These are phyloP conservation scores for Alternaria alternata DNA, from an alignment of 2,329 filamentous ascomycete species.

Conservation along the genomic window DNA sequence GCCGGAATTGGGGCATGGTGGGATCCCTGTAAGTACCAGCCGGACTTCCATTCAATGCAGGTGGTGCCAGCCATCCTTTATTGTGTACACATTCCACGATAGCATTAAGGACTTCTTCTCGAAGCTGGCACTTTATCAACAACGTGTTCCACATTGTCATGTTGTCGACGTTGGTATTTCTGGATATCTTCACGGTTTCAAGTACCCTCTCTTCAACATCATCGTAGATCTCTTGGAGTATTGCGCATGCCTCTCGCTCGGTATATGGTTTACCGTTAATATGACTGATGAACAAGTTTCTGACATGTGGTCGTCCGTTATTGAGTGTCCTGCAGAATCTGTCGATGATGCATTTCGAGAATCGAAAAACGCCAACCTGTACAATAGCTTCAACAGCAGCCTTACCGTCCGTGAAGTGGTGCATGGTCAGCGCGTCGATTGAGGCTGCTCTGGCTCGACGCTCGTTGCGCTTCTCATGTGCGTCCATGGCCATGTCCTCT, in stretches of 20 bases:
- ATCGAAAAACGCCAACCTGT: constrained; percentile 37
- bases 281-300: constrained; percentile 16
- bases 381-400: constrained; percentile 26
- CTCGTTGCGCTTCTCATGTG: constrained; percentile 54
- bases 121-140: constrained; percentile 32
- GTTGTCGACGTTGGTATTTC: constrained; percentile 20
- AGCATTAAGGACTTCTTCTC: constrained; percentile 28
- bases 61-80: constrained; percentile 28
- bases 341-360: constrained; percentile 35
- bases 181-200: constrained; percentile 13
- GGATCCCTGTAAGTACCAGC: constrained; percentile 57
- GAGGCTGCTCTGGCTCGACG: constrained; percentile 32
- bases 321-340: constrained; percentile 26
- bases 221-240: constrained; percentile 21
- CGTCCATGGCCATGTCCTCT: constrained; percentile 78
- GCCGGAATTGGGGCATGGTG: constrained; percentile 73
- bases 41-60: not conserved
- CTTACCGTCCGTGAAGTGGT: constrained; percentile 24
- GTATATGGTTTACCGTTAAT: constrained; percentile 9
- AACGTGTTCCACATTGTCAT: constrained; percentile 35
- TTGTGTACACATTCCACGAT: constrained; percentile 20
- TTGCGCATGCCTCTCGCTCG: constrained; percentile 9
- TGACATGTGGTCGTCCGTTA: constrained; percentile 5
- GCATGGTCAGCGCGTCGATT: constrained; percentile 29
- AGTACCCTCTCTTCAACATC: constrained; percentile 29